Evolutionary conservation across 2,329 filamentous ascomycete genomes (phyloP), one percentile per base, ranked within the genome.

Genomic region (Trichoderma koningiopsis): DNA sequence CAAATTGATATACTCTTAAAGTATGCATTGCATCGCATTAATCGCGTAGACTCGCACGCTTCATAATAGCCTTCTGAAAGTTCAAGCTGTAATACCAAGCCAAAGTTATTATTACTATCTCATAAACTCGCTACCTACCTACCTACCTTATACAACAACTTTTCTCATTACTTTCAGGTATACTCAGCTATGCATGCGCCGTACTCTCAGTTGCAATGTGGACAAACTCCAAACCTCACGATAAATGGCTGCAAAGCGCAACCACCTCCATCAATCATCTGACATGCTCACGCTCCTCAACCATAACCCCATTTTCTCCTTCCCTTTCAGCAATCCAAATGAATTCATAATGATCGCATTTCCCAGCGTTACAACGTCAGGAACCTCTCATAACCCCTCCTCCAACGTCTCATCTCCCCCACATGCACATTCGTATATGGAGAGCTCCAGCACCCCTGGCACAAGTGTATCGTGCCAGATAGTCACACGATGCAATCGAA

Each of bases 401-500:
- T 55, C 24, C 24, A 24, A 27, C 52, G 24, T 55, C 52, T 55
- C 27, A 19, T 19, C 24, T 62, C n/a, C 19, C 40, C 59, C 59
- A 52, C 59, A 47, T 62, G 24, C 31, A 22, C 55, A 43, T 35
- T 55, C 27, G 24, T 29, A 61, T 22, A 19, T 40, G 29, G 16
- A 43, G 40, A 49, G 47, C 52, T 27, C 52, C 52, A 55, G 27
- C 27, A 27, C 52, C 52, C 52, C 52, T 14, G 52, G 52, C 27
- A 58, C n/a, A 58, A 33, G 33, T 58, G 55, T 27, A 58, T 58
- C 31, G 55, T 58, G 55, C 55, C 33, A 53, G 37, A 55, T 16
- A 47, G 62, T 65, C 62, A 65, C 62, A 65, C 57, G 62, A 56
- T 65, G 62, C 8, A 19, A 56, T 57, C 62, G 35, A 24, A 57